phyloP scores from a whole-genome alignment of 345 rosid species.

The Euphorbia peplus region DNA sequence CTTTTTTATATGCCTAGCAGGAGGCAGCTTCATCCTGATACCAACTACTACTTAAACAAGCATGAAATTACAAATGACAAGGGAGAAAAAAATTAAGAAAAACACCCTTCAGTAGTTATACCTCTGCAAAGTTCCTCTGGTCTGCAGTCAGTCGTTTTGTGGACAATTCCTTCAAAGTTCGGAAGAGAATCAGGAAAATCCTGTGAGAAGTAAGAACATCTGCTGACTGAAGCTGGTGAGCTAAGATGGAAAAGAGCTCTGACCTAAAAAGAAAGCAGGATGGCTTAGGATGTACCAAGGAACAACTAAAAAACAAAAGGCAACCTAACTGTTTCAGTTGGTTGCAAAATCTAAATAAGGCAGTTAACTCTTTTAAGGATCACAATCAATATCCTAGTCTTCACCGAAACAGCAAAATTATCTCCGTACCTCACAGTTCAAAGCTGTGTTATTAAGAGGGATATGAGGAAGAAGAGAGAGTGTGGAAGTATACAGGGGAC shows the following conservation, averaged over 20 bases:
- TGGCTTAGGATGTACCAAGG: not conserved
- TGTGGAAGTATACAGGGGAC: too few species aligned
- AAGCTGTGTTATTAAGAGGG: too few species aligned
- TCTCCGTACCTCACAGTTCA: not conserved
- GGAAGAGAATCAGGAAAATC: constrained; percentile 83
- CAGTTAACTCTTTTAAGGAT: not conserved
- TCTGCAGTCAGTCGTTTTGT: constrained; percentile 89
- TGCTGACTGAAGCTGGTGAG: constrained; percentile 78
- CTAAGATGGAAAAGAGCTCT: constrained; percentile 73
- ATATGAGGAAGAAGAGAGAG: too few species aligned
- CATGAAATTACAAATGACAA: not conserved
- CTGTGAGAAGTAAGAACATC: constrained; percentile 85
- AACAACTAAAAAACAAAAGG: not conserved
- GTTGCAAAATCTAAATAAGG: not conserved
- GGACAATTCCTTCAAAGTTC: constrained; percentile 88
- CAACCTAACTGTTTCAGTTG: not conserved
- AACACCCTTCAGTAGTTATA: constrained; percentile 21
- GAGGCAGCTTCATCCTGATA: not conserved
- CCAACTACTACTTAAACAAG: not conserved
- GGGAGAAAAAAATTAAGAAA: not conserved
- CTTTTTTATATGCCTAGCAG: not conserved
- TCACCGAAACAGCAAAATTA: not conserved
- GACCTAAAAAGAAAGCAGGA: constrained; percentile 45
- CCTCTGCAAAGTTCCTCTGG: constrained; percentile 82
- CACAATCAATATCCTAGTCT: not conserved